Base-by-base conservation (phyloP, 2,329 filamentous ascomycete genomes). In the Remersonia thermophila region DNA sequence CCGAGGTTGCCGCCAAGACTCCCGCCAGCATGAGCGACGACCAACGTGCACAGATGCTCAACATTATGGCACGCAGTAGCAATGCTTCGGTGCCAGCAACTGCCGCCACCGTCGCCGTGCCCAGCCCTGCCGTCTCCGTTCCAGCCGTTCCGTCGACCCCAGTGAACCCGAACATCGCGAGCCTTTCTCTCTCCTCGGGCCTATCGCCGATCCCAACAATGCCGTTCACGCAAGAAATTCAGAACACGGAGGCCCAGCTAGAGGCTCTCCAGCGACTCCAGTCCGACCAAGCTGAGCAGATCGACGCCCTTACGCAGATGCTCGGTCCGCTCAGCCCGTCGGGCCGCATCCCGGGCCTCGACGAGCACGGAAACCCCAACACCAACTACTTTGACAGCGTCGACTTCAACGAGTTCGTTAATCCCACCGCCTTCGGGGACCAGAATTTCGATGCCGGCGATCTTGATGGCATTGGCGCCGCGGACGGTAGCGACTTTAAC, bases 261-360 rank as follows among this genome's bases (percentile, higher is more conserved):
- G 83, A 91, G 35, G 71, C 81, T 20, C 67, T 96, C 2, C 75
- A 83, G 44, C 79, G 78, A 30, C 66, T 94, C 50, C 83, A 93
- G 52, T 73, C 75, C 16, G 77, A 89, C 41, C 86, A 94, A 51
- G 77, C 81, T 41, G 70, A 70, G 32, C 80, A 82, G 33, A 80
- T 95, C 1, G 74, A 83, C 42, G 76, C 83, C 39, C 66, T 95
- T 8, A 77, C 77, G 35, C 77, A 74, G 37, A 63, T 85, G 12
- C 68, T 95, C 7, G 78, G 82, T 6, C 86, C 86, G 0, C 67
- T 93, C 10, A 87, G 80, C 50, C 86, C 86, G 0, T 83, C 75
- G 0, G 85, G 84, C 4, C 71, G 73, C 12, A 83, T 93, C 26
- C 82, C 84, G 1, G 83, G 83, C 4, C 56, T 91, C 2, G 63